Evolutionary conservation across 1,284 basidiomycete genomes (phyloP), one percentile per base, ranked within the genome.

Genomic region (Cutaneotrichosporon mucoides): DNA sequence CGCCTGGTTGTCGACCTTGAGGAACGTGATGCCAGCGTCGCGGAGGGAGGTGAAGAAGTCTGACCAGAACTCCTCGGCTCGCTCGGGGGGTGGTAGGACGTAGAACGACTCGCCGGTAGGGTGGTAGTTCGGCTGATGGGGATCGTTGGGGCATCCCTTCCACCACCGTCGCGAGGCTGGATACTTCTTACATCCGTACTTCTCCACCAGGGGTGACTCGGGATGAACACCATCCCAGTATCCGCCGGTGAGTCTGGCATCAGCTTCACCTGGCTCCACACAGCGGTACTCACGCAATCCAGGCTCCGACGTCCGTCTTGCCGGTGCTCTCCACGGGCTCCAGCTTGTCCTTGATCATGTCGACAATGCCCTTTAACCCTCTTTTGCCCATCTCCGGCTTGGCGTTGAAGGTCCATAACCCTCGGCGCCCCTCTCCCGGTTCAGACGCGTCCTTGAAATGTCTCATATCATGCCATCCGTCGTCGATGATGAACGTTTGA

Each of bases 1-100:
- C 2, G 69, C 71, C 58, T 73, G 69, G 56, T 73, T 70, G 56
- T 73, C 71, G 38, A 68, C 64, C 58, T 75, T 75, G 59, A 73
- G 56, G 52, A 72, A 75, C 15, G 60, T 59, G 35, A 72, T 59
- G 1, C 73, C 73, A 43, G 65, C 59, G 8, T 15, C 35, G 16
- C 63, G 64, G 15, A 75, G 53, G 36, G 58, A 43, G 1, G 42
- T 55, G 48, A 75, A 73, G 59, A 61, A 75, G 56, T 72, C 72
- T 16, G 47, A 11, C 73, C 73, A 75, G 60, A 75, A 75, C 36
- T 47, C 46, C 3, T 33, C 53, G 0, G 71, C 71, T 34, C 65
- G 62, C 6, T 64, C 60, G 7, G 68, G 64, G 9, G 55, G 38
- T 3, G 73, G 73, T 7, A 73, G 40, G 59, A 62, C 67, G 52